Evolutionary conservation across 352 stramenopile genomes (phyloP), one percentile per base, ranked within the genome.

Genomic region (Pythium apleroticum): DNA sequence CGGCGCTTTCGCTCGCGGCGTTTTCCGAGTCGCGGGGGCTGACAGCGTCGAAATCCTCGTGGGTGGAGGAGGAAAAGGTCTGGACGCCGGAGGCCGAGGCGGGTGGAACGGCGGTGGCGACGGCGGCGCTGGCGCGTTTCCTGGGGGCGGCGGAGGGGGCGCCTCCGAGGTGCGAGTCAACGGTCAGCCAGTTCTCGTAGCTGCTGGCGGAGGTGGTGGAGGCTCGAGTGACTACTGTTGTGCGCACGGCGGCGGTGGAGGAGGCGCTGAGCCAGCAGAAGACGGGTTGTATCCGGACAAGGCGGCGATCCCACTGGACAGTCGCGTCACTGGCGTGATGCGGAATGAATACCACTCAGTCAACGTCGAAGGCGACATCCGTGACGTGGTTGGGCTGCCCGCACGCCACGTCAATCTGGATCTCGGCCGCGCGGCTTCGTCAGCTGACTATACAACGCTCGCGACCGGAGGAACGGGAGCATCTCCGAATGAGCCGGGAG

Each of bases 211-310:
- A 1, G 86, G 80, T 3, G 88, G 88, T 8, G 88, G 78, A 10
- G 88, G 86, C 1, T 77, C 80, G 6, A 81, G 80, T 0, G 80
- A 92, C 63, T 90, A 87, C 50, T 95, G 88, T 46, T 96, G 88
- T 69, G 75, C 85, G 0, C 77, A 90, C 50, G 88, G 88, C 10
- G 87, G 85, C 1, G 86, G 73, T 3, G 86, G 78, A 12, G 83
- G 86, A 28, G 83, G 73, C 27, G 50, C n/a, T 4, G 66, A 68
- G 0, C 53, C 35, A 12, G 84, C 78, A 12, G 77, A 87, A 58
- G 53, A 67, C 30, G 84, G 86, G 6, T 63, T 76, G 12, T 70
- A 66, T 7, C 74, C 82, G 22, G 61, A 77, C 52, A 66, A 65
- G 14, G 63, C 60, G 9, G 67, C 65, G 14, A 85, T 81, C 12